Percentiles rank a stretch among this genome's conserved stretches.
Conservation (phyloP, 2,329 filamentous ascomycete genomes). For the Escovopsis sp. region DNA sequence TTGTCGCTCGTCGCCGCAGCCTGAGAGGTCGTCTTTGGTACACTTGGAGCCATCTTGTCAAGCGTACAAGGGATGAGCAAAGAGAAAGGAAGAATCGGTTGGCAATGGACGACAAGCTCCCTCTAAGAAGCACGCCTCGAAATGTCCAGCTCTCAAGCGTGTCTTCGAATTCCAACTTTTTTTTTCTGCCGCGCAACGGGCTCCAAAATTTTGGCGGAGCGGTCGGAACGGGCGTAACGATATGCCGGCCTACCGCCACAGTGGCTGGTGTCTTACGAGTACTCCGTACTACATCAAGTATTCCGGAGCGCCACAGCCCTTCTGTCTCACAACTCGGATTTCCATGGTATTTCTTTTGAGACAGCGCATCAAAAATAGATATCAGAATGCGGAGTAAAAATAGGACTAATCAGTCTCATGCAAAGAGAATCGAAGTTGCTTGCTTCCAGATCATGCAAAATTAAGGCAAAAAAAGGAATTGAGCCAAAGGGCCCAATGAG, state of each 20-base stretch:
- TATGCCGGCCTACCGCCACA: conserved; percentile 4
- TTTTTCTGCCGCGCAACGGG: conserved; percentile 8
- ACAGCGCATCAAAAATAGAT: neutral
- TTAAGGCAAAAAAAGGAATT: neutral
- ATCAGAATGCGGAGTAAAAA: neutral
- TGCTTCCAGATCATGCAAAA: no score
- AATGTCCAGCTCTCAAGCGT: neutral
- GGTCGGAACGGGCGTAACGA: conserved; percentile 7
- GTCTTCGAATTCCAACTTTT: conserved; percentile 9
- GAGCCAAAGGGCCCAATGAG: neutral
- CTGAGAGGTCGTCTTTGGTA: conserved; percentile 7
- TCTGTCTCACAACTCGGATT: no score
- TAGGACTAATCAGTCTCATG: no score
- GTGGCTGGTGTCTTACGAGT: neutral
- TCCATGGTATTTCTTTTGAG: neutral
- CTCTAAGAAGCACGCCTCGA: neutral
- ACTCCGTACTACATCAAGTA: no score
- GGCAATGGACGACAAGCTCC: neutral
- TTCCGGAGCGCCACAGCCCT: no score
- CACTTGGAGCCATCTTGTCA: conserved; percentile 7
- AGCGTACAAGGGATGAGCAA: neutral
- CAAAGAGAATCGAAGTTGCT: no score
- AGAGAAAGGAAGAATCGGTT: neutral
- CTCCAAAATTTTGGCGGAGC: conserved; percentile 7
- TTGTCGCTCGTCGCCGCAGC: conserved; percentile 4